These are phyloP conservation scores for Capsella rubella DNA, from an alignment of 441 rosid genomes.

Conservation along the genomic window DNA sequence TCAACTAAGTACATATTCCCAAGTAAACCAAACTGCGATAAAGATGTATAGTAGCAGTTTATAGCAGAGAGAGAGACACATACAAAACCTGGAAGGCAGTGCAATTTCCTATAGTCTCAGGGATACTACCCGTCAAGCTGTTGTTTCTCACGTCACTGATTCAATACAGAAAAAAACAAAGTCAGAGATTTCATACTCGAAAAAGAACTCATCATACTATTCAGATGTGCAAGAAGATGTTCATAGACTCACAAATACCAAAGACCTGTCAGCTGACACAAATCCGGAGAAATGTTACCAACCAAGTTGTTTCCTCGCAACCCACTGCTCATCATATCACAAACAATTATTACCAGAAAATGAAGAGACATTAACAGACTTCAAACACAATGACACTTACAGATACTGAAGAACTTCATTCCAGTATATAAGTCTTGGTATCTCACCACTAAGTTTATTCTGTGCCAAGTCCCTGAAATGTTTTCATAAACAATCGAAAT, in stretches of 20 bases:
- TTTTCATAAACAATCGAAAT: conserved; percentile 20
- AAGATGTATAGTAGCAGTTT: neutral
- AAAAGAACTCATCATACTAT: neutral
- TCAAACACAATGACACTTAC: conserved; percentile 57
- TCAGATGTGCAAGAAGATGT: conserved; percentile 1
- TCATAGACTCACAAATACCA: conserved; percentile 93
- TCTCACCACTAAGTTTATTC: conserved; percentile 86
- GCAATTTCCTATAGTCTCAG: conserved; percentile 87
- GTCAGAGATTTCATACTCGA: neutral
- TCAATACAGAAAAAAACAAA: conserved; percentile 8
- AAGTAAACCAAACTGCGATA: conserved; percentile 11
- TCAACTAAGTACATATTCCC: neutral
- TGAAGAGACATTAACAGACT: neutral
- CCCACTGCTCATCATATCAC: conserved; percentile 56
- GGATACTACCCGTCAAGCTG: conserved; percentile 91
- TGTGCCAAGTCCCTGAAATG: conserved; percentile 83
- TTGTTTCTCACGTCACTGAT: conserved; percentile 90
- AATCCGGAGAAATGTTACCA: conserved; percentile 81
- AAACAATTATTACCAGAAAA: neutral
- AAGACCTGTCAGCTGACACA: conserved; percentile 90
- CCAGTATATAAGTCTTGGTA: conserved; percentile 96
- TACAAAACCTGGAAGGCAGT: conserved; percentile 98
- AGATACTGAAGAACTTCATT: conserved; percentile 96
- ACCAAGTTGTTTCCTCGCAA: conserved; percentile 88
- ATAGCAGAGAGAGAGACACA: conserved; percentile 48